Evolutionary conservation across 1,284 basidiomycete species (phyloP).

Genomic region (Apiotrichum sp.): DNA sequence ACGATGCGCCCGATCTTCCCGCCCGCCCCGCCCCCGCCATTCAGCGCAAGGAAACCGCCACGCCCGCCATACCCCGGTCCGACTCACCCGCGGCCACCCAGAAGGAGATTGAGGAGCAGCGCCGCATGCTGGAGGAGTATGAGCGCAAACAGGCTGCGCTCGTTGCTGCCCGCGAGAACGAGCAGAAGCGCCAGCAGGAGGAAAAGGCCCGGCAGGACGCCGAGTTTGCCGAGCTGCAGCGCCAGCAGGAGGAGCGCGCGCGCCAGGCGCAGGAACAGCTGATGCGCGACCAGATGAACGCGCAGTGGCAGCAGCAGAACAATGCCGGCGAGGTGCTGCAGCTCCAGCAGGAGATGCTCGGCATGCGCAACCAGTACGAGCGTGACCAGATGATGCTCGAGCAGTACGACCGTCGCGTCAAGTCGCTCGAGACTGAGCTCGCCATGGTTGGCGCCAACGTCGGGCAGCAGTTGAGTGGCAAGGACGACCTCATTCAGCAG

Average conservation of each 20-base stretch:
- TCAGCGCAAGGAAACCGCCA: conserved; percentile 39
- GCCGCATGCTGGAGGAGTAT: conserved; percentile 90
- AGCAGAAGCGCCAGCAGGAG: conserved; percentile 71
- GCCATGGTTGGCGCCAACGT: conserved; percentile 71
- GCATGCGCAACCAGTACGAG: conserved; percentile 95
- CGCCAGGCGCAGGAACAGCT: conserved; percentile 82
- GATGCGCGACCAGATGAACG: conserved; percentile 75
- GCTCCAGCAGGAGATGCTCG: conserved; percentile 83
- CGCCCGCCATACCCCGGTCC: conserved; percentile 51
- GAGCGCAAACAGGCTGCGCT: conserved; percentile 89
- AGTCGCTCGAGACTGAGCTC: conserved; percentile 90
- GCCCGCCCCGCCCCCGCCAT: conserved; percentile 57
- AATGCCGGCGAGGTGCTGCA: conserved; percentile 54
- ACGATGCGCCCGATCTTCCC: conserved; percentile 71
- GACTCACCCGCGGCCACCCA: conserved; percentile 62
- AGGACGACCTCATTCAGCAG: conserved; percentile 93
- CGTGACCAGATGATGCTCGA: conserved; percentile 96
- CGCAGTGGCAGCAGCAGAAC: conserved; percentile 54
- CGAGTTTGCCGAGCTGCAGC: conserved; percentile 68
- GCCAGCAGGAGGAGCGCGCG: conserved; percentile 65
- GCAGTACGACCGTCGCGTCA: conserved; percentile 95
- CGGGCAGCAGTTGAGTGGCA: conserved; percentile 78
- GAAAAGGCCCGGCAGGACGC: conserved; percentile 72
- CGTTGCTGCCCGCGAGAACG: conserved; percentile 69
- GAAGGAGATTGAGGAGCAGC: conserved; percentile 83